Percentiles rank a stretch among this genome's conserved stretches.
Conservation (phyloP, 2,329 filamentous ascomycete species). For the Nothophoma quercina region DNA sequence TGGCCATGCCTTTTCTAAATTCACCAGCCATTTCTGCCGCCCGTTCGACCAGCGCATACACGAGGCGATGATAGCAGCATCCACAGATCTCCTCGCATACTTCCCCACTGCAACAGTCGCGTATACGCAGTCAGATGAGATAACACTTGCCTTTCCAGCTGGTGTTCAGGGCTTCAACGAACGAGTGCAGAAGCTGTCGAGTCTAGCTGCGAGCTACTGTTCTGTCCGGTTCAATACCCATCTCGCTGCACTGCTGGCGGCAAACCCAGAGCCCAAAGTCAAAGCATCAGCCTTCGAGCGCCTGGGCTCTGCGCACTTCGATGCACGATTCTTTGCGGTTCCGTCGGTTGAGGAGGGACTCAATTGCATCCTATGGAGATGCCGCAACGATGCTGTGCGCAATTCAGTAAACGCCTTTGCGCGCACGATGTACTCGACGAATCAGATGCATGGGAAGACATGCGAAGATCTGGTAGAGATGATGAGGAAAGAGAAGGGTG, state of each 20-base stretch:
- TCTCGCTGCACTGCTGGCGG: conserved; percentile 21
- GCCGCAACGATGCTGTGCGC: conserved; percentile 40
- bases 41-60: conserved; percentile 45
- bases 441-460: conserved; percentile 38
- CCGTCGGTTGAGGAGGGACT: conserved; percentile 36
- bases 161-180: conserved; percentile 40
- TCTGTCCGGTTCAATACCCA: conserved; percentile 39
- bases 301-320: conserved; percentile 38
- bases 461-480: conserved; percentile 31
- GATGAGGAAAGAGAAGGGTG: conserved; percentile 34
- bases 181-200: conserved; percentile 40
- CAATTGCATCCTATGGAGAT: conserved; percentile 43
- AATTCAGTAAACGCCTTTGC: conserved; percentile 40
- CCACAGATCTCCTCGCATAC: conserved; percentile 36
- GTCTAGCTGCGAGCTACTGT: conserved; percentile 38
- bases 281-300: conserved; percentile 21
- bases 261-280: conserved; percentile 28
- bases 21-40: conserved; percentile 36
- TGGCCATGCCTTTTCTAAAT: conserved; percentile 41
- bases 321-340: conserved; percentile 39
- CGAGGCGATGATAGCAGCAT: conserved; percentile 37
- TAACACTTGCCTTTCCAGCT: conserved; percentile 40
- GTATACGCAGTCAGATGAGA: conserved; percentile 46
- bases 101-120: conserved; percentile 39
- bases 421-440: conserved; percentile 33